Percentiles rank a stretch among this genome's conserved stretches.
phyloP scores from a whole-genome alignment of 2,329 filamentous ascomycete species.

The Penicillium occitanis region DNA sequence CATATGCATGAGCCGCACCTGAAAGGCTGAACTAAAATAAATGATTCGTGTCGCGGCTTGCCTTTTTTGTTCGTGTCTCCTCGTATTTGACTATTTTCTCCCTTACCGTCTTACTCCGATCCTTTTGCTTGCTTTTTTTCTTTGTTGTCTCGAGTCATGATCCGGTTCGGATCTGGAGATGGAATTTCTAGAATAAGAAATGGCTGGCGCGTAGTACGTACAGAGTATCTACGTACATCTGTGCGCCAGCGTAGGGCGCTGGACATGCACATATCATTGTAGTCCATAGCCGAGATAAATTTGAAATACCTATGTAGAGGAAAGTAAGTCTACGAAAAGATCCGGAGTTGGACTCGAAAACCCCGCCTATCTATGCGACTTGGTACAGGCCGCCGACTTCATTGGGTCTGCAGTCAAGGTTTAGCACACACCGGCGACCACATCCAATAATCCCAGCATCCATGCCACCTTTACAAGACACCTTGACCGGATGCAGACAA shows the following conservation, averaged over 20 bases:
- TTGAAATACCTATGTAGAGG: background rate
- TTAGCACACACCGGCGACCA: background rate
- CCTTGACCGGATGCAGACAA: background rate
- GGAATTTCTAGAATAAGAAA: background rate
- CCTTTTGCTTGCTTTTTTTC: background rate
- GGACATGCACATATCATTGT: background rate
- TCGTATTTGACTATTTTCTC: background rate
- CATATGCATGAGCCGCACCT: conserved; percentile 3
- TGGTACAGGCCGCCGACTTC: background rate
- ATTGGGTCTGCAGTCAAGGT: too few relatives aligned
- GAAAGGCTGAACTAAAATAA: background rate
- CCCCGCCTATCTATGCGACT: background rate
- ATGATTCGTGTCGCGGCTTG: background rate
- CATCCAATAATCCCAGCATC: background rate
- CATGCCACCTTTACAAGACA: background rate
- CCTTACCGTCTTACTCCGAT: background rate
- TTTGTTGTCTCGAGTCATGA: conserved; percentile 2
- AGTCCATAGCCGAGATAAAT: background rate
- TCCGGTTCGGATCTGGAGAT: background rate
- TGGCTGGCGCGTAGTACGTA: background rate
- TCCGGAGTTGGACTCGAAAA: background rate
- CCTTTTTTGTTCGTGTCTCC: background rate
- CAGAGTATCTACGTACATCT: background rate
- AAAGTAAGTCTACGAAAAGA: background rate
- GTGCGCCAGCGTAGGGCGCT: background rate